These are phyloP conservation scores for Boletellus emodensis DNA, from an alignment of 768 basidiomycete species.

Conservation along the genomic window DNA sequence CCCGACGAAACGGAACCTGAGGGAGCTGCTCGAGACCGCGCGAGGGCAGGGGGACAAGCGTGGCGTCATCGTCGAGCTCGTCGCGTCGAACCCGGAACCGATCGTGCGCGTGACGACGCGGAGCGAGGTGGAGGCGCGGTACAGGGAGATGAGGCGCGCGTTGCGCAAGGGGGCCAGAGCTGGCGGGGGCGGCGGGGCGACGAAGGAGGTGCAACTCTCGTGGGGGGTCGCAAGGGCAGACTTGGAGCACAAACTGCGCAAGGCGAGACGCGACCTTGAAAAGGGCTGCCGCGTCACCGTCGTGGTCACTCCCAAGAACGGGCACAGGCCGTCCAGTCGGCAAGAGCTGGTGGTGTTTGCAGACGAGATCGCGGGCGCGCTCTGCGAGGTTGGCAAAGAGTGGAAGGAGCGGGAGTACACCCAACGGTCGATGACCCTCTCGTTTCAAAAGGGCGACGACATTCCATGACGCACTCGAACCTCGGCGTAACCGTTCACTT, in stretches of 20 bases:
- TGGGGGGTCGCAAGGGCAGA: slow-evolving; percentile 64
- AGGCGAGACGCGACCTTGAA: slow-evolving; percentile 53
- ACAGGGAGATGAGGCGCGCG: slow-evolving; percentile 36
- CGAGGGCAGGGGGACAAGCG: slow-evolving; percentile 1
- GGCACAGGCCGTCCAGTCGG: slow-evolving; percentile 32
- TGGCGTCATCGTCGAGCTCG: slow-evolving; percentile 54
- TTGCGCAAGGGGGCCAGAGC: slow-evolving; percentile 26
- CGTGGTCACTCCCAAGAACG: slow-evolving; percentile 49
- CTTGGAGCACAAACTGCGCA: slow-evolving; percentile 60
- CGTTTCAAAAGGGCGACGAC: slow-evolving; percentile 36
- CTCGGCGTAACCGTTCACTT: background rate
- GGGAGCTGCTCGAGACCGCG: slow-evolving; percentile 44
- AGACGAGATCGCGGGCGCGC: slow-evolving; percentile 36
- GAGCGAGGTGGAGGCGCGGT: slow-evolving; percentile 38
- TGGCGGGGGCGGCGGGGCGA: slow-evolving; percentile 21
- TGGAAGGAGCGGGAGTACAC: slow-evolving; percentile 45
- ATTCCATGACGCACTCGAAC: background rate
- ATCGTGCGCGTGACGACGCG: slow-evolving; percentile 58
- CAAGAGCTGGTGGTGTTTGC: slow-evolving; percentile 44
- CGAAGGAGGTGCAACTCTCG: slow-evolving; percentile 70
- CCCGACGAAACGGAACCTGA: slow-evolving; percentile 31
- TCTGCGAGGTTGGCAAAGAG: slow-evolving; percentile 52
- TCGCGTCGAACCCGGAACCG: slow-evolving; percentile 45
- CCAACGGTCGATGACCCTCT: slow-evolving; percentile 37
- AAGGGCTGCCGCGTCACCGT: slow-evolving; percentile 58